Conservation (phyloP, 2,329 filamentous ascomycete species). For the Alternaria triticina region DNA sequence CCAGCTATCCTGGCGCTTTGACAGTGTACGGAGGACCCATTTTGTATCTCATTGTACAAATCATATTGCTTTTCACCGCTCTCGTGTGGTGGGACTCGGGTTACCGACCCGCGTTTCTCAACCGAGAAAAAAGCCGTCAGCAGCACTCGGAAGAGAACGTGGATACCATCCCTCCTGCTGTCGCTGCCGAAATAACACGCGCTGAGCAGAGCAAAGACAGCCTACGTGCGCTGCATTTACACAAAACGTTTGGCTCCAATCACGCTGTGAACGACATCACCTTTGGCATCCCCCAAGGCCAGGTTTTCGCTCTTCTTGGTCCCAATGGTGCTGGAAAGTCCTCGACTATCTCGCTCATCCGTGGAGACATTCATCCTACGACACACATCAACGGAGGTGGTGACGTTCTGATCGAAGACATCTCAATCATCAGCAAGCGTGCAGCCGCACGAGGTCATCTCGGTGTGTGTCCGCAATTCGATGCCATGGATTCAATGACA, state of each 20-base stretch:
- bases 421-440: conserved; percentile 74
- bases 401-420: conserved; percentile 79
- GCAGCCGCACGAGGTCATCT: conserved; percentile 76
- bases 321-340: conserved; percentile 93
- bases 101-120: conserved; percentile 61
- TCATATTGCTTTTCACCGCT: conserved; percentile 71
- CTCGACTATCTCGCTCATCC: conserved; percentile 85
- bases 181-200: conserved; percentile 68
- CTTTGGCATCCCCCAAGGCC: conserved; percentile 78
- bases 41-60: conserved; percentile 79
- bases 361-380: conserved; percentile 82
- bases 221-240: conserved; percentile 79
- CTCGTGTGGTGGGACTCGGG: conserved; percentile 84
- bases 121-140: conserved; percentile 40
- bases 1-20: conserved; percentile 72
- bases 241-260: conserved; percentile 77
- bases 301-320: conserved; percentile 87
- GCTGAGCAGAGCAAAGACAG: conserved; percentile 69
- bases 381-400: conserved; percentile 64
- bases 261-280: conserved; percentile 84
- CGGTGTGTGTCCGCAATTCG: conserved; percentile 83
- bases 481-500: conserved; percentile 88
- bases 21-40: conserved; percentile 83
- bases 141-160: conserved; percentile 53
- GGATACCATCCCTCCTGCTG: conserved; percentile 59